phyloP scores from a whole-genome alignment of 1,284 basidiomycete species.

The Fomitopsis betulina region DNA sequence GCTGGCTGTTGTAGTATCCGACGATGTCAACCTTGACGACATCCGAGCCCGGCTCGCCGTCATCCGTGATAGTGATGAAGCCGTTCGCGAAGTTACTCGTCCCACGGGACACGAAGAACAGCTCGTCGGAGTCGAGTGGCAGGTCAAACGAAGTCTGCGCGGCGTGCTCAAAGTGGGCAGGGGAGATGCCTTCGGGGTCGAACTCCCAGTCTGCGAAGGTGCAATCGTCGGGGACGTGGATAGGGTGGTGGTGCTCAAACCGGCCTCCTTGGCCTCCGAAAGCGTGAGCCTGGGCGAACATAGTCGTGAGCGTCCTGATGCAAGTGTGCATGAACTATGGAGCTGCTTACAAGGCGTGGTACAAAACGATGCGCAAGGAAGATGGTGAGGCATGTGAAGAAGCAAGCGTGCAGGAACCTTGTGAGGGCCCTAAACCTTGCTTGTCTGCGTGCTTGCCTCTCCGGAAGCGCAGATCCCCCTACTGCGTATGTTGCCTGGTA shows the following conservation, averaged over 20 bases:
- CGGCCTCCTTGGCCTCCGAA: background rate
- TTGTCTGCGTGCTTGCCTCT: background rate
- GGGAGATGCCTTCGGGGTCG: background rate
- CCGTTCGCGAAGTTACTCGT: constrained; percentile 16
- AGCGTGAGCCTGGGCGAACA: background rate
- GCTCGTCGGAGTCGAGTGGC: constrained; percentile 19
- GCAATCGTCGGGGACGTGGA: background rate
- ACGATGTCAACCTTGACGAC: constrained; percentile 16
- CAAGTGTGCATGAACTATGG: background rate
- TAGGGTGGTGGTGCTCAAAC: background rate
- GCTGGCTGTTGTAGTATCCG: constrained; percentile 15
- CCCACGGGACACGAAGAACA: constrained; percentile 24
- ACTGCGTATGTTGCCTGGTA: background rate
- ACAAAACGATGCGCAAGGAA: background rate
- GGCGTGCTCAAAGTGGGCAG: constrained; percentile 4
- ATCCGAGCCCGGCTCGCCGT: constrained; percentile 11
- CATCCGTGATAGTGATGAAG: constrained; percentile 16
- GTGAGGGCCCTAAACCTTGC: background rate
- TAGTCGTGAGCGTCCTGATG: background rate
- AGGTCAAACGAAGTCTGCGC: constrained; percentile 19
- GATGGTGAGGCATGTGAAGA: background rate
- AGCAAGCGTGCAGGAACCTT: constrained; percentile 2
- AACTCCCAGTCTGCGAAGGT: background rate
- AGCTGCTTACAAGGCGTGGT: background rate
- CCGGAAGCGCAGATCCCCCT: background rate